Conservation (phyloP, 495 filamentous ascomycete genomes). For the Aspergillus kassunensis region DNA sequence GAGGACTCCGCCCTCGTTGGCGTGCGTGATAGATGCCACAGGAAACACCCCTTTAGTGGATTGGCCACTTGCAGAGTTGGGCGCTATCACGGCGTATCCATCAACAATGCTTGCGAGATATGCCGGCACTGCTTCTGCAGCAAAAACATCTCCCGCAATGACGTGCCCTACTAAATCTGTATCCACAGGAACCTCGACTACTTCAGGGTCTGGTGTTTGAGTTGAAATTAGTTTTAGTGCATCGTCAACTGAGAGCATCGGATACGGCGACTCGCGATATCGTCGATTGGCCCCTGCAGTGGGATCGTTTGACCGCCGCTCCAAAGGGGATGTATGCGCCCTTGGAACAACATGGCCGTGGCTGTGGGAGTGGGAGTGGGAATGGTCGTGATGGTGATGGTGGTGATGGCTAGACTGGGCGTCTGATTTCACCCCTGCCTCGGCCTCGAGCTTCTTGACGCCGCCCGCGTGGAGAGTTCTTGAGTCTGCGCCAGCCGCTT, state of each 20-base stretch:
- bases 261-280: slow-evolving; percentile 82
- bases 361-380: slow-evolving; percentile 51
- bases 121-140: slow-evolving; percentile 80
- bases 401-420: slow-evolving; percentile 28
- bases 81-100: slow-evolving; percentile 75
- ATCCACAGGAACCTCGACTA: slow-evolving; percentile 56
- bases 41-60: slow-evolving; percentile 76
- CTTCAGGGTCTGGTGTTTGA: slow-evolving; percentile 58
- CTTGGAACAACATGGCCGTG: slow-evolving; percentile 65
- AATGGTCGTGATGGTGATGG: slow-evolving; percentile 50
- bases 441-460: slow-evolving; percentile 74
- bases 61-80: slow-evolving; percentile 40
- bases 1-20: slow-evolving; percentile 58
- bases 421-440: slow-evolving; percentile 60
- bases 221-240: slow-evolving; percentile 68
- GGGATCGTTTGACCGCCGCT: slow-evolving; percentile 76
- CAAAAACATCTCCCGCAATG: slow-evolving; percentile 76
- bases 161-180: slow-evolving; percentile 65
- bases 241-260: slow-evolving; percentile 82
- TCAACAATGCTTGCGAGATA: slow-evolving; percentile 96
- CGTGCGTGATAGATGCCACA: slow-evolving; percentile 83
- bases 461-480: slow-evolving; percentile 76
- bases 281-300: slow-evolving; percentile 70
- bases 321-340: slow-evolving; percentile 63
- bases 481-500: slow-evolving; percentile 81